phyloP scores from a whole-genome alignment of 495 filamentous ascomycete genomes.

The Filosporella fistucella region DNA sequence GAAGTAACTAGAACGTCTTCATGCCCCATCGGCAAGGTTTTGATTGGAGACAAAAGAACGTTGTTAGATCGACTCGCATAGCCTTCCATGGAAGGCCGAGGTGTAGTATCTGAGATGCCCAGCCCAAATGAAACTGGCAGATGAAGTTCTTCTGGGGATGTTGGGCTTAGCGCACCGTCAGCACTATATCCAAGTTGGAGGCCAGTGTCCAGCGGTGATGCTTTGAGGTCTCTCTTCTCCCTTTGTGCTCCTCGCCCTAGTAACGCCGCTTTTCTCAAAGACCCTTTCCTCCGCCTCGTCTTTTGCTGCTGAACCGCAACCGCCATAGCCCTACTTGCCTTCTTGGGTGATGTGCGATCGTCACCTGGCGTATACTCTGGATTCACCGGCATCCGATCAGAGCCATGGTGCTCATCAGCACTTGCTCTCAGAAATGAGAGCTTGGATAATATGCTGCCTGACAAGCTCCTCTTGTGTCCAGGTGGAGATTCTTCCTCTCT shows the following conservation, averaged over 20 bases:
- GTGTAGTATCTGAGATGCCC: slow-evolving; percentile 43
- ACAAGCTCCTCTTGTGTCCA: slow-evolving; percentile 59
- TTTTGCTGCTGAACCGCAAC: slow-evolving; percentile 58
- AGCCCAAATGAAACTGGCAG: slow-evolving; percentile 33
- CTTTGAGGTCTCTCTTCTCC: slow-evolving; percentile 46
- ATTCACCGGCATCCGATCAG: slow-evolving; percentile 34
- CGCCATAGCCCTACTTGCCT: slow-evolving; percentile 48
- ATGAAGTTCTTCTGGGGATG: slow-evolving; percentile 15
- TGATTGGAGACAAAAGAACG: slow-evolving; percentile 26
- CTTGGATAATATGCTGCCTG: slow-evolving; percentile 57
- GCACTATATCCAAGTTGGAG: slow-evolving; percentile 12
- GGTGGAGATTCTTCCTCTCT: slow-evolving; percentile 11
- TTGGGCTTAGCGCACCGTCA: slow-evolving; percentile 20
- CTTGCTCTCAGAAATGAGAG: slow-evolving; percentile 59
- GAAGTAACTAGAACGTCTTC: slow-evolving; percentile 20
- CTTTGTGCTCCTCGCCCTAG: slow-evolving; percentile 63
- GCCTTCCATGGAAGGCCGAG: slow-evolving; percentile 41
- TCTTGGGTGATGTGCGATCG: slow-evolving; percentile 32
- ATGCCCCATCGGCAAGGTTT: slow-evolving; percentile 19
- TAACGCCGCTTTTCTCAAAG: slow-evolving; percentile 73
- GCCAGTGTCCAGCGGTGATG: slow-evolving; percentile 37
- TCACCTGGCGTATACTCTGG: slow-evolving; percentile 18
- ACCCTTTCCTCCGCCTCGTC: slow-evolving; percentile 71
- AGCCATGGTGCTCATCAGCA: slow-evolving; percentile 35
- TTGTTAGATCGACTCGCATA: slow-evolving; percentile 27